Conservation (phyloP, 495 filamentous ascomycete species). For the Penicillium bialowiezense region DNA sequence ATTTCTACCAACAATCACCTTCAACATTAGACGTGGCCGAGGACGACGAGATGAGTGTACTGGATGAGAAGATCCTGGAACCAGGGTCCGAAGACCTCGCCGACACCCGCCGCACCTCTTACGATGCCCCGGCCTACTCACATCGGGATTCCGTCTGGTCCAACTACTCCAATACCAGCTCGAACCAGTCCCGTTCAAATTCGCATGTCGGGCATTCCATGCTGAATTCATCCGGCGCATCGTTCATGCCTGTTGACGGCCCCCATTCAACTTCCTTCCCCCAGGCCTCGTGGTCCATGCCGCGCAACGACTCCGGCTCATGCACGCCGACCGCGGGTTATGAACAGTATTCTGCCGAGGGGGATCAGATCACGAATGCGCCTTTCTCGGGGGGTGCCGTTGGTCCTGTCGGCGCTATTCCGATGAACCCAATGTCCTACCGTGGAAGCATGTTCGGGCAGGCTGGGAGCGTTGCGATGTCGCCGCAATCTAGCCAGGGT, state of each 20-base stretch:
- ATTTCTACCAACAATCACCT: constrained; percentile 61
- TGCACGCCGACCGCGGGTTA: constrained; percentile 60
- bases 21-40: constrained; percentile 66
- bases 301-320: constrained; percentile 48
- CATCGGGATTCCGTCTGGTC: constrained; percentile 75
- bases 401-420: constrained; percentile 45
- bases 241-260: constrained; percentile 58
- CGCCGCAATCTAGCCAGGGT: constrained; percentile 60
- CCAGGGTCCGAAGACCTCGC: constrained; percentile 67
- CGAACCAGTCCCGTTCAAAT: constrained; percentile 35
- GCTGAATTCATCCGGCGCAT: constrained; percentile 40
- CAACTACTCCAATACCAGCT: constrained; percentile 59
- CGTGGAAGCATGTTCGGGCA: constrained; percentile 39
- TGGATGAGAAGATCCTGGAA: constrained; percentile 85
- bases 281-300: constrained; percentile 46
- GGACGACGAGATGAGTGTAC: constrained; percentile 76
- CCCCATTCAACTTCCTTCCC: constrained; percentile 38
- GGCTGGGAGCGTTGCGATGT: constrained; percentile 51
- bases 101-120: constrained; percentile 64
- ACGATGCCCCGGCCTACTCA: constrained; percentile 67
- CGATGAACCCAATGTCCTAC: constrained; percentile 46
- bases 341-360: constrained; percentile 62
- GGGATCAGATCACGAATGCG: constrained; percentile 55
- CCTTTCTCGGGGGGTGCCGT: constrained; percentile 53
- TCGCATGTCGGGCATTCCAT: constrained; percentile 38